Base-by-base conservation (phyloP, 225 moss, liverwort and hornwort species). In the Pseudoscleropodium purum region DNA sequence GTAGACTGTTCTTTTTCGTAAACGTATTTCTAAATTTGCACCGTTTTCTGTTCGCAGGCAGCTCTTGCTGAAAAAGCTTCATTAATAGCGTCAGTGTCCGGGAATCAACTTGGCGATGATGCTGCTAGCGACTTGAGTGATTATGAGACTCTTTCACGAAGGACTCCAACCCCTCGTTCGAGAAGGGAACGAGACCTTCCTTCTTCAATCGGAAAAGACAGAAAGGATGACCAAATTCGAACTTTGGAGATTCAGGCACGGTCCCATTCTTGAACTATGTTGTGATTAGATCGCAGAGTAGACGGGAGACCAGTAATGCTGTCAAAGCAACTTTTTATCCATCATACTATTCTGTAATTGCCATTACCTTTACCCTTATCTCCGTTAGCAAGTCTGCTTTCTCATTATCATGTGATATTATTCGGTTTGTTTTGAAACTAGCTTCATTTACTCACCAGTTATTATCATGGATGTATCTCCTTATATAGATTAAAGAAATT, bases 141-240 rank as follows among this genome's bases (percentile, higher is more conserved):
- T 75, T 95, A 94, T 87, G 96, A 92, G 76, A 94, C 95, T 90
- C 93, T 93, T 82, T 93, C 92, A 23, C 95, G 94, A 84, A 90
- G 92, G 86, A 91, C 92, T n/a, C 64, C 92, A 81, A 96, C 95
- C 43, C 84, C 86, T 79, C 93, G 93, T 63, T 90, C 94, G 24
- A 94, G 95, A 67, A 93, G 97, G 82, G 96, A 98, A 27, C 93
- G 98, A 92, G 98, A 98, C 91, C 76, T 98, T 57, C 91, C 97
- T 85, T 92, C 96, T 54, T 93, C 92, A 34, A 90, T 93, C 67
- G 91, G 87, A 75, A 98, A 95, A 90, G 98, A 98, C 83, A 94
- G 94, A 87, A 90, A 90, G 75, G 92, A 91, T 84, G 96, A 95
- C 61, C 97, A 95, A 81, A 91, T 97, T 81, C 96, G 95, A 26